Percentiles rank a stretch among this genome's conserved stretches.
Evolutionary conservation across 2,329 filamentous ascomycete species (phyloP).

Genomic region (Lachnum nothofagi): DNA sequence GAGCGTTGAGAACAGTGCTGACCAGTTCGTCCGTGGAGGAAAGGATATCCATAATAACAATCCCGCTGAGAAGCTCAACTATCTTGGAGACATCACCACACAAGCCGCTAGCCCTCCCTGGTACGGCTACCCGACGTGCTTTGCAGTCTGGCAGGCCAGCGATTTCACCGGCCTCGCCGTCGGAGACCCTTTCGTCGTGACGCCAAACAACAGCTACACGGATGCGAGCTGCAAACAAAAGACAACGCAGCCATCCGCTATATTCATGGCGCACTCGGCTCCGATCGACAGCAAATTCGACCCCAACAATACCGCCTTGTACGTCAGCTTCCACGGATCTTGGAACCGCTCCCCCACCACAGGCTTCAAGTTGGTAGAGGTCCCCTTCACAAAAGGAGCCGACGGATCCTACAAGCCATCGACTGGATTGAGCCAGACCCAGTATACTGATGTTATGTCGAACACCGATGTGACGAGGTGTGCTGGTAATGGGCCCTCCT

Average conservation of each 20-base stretch:
- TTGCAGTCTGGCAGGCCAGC: constrained; percentile 1
- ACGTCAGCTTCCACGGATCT: constrained; percentile 7
- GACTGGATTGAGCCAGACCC: not conserved
- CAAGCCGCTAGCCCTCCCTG: not conserved
- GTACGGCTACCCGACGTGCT: constrained; percentile 4
- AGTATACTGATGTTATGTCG: constrained; percentile 7
- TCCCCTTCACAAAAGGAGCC: constrained; percentile 11
- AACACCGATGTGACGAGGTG: constrained; percentile 19
- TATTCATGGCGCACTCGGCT: not conserved
- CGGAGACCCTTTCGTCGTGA: constrained; percentile 5
- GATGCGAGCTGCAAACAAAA: not conserved
- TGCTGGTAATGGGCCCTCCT: constrained; percentile 16
- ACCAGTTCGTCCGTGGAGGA: constrained; percentile 8
- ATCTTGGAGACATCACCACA: constrained; percentile 2
- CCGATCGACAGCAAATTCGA: constrained; percentile 3
- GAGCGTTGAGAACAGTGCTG: constrained; percentile 13
- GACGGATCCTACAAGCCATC: constrained; percentile 11
- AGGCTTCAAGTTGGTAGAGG: constrained; percentile 11
- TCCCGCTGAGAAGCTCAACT: constrained; percentile 4
- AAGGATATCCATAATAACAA: constrained; percentile 8
- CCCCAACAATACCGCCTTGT: not conserved
- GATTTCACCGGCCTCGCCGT: not conserved
- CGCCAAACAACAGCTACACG: constrained; percentile 2
- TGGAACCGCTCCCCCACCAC: constrained; percentile 8
- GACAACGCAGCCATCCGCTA: not conserved